phyloP scores from a whole-genome alignment of 1,139 yeast genomes.

The Protomyces macrosporus region DNA sequence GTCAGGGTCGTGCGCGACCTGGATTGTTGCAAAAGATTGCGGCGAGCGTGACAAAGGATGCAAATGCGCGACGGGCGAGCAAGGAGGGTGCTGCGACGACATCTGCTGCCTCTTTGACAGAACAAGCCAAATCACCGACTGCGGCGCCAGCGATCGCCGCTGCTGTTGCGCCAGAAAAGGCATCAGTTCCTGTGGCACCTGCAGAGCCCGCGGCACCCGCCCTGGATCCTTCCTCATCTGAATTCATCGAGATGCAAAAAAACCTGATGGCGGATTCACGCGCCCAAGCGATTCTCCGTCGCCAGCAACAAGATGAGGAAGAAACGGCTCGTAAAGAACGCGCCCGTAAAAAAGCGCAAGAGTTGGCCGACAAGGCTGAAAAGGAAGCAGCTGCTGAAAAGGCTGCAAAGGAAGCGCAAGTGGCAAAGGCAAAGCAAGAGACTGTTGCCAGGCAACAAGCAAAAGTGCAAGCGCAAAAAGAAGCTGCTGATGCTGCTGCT shows the following conservation, averaged over 20 bases:
- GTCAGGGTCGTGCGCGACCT: neutral
- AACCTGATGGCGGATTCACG: constrained; percentile 20
- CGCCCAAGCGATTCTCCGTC: constrained; percentile 20
- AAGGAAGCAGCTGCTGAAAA: constrained; percentile 3
- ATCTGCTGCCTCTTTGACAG: neutral
- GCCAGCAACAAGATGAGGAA: constrained; percentile 18
- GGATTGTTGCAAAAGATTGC: neutral
- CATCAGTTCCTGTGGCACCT: neutral
- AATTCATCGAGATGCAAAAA: constrained; percentile 24
- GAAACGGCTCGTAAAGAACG: constrained; percentile 15
- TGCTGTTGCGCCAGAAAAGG: neutral
- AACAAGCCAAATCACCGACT: neutral
- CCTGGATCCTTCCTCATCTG: constrained; percentile 20
- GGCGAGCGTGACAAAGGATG: neutral
- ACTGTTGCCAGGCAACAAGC: neutral
- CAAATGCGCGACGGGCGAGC: neutral
- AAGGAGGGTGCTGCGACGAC: neutral
- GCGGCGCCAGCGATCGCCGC: neutral
- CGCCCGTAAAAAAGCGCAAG: constrained; percentile 21
- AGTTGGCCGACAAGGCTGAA: constrained; percentile 13
- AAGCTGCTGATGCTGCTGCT: neutral
- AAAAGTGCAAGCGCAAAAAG: neutral
- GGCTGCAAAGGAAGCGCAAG: neutral
- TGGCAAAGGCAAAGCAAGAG: neutral
- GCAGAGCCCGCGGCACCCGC: neutral